phyloP scores from a whole-genome alignment of 1,139 yeast species.

The Candida gigantensis region DNA sequence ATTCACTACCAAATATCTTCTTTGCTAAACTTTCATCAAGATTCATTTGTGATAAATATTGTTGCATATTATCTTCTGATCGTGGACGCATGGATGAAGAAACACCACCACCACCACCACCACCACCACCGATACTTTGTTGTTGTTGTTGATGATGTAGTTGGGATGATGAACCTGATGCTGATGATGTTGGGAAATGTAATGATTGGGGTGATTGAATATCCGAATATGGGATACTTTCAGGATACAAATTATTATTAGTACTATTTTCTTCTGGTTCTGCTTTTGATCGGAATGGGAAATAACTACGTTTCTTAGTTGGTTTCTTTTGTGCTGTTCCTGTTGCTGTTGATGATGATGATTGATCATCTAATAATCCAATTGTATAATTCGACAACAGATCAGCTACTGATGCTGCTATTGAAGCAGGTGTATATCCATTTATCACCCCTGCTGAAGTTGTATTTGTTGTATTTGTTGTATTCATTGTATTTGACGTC shows the following conservation, averaged over 20 bases:
- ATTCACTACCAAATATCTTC: constrained; percentile 65
- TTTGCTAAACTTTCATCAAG: constrained; percentile 38
- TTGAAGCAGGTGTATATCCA: constrained; percentile 14
- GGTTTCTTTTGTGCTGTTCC: constrained; percentile 35
- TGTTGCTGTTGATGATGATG: no score
- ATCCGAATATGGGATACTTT: no score
- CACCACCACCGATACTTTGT: neutral
- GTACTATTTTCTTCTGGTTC: neutral
- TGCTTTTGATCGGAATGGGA: constrained; percentile 52
- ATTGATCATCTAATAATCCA: constrained; percentile 8
- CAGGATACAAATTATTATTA: no score
- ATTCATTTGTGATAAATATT: constrained; percentile 41
- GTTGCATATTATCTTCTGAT: constrained; percentile 28
- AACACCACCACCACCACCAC: neutral
- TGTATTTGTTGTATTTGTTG: no score
- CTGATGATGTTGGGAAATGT: no score
- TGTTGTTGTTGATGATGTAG: constrained; percentile 6
- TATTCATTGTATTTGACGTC: constrained; percentile 1
- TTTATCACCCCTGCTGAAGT: no score
- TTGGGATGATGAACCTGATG: neutral
- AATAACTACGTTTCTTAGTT: constrained; percentile 56
- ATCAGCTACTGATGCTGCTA: constrained; percentile 17
- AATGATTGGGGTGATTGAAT: no score
- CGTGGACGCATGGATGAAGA: neutral
- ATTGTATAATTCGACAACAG: constrained; percentile 15